Base-by-base conservation (phyloP, 2,329 filamentous ascomycete species). In the Trichoderma oligosporum region DNA sequence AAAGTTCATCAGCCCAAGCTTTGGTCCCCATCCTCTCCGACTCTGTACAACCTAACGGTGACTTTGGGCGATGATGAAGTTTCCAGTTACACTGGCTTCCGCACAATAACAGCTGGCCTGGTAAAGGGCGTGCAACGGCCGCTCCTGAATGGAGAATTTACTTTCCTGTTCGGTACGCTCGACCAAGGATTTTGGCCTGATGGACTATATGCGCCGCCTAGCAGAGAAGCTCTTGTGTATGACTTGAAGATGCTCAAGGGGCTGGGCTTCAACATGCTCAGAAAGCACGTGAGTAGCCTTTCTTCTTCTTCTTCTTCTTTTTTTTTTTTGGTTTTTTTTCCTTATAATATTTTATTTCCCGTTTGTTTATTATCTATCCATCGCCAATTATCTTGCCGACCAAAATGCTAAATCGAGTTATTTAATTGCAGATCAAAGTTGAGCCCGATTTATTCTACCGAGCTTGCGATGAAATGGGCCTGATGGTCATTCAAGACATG, bases 161-260 rank as follows among this genome's bases (percentile, higher is more conserved):
- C 83, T 11, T 89, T 89, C 67, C 76, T 81, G 39, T 86, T 88
- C 51, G 85, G 85, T 3, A 86, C 85, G 0, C 74, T 89, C 0
- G 86, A 89, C 57, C 86, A 89, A 63, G 86, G 86, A 0, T 88
- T 77, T 67, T 89, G 85, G 86, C 86, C 85, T 0, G 86, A 89
- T 64, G 86, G 86, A 0, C 72, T 89, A 3, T 81, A 89, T 65
- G 79, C 79, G 0, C 79, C 87, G 0, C 87, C 86, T 0, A 88
- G 77, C 7, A 73, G 76, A 3, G 84, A 89, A 61, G 86, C 86
- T 0, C 86, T 89, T 83, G 73, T 82, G 0, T 88, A 78, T 55
- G 87, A 89, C 63, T 65, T 90, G 11, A 66, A 86, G 58, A 70
- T 82, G 4, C 69, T 89, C 56, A 89, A 89, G 71, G 71, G 74